Conservation (phyloP, 2,329 filamentous ascomycete species). For the Colletotrichum sojae region DNA sequence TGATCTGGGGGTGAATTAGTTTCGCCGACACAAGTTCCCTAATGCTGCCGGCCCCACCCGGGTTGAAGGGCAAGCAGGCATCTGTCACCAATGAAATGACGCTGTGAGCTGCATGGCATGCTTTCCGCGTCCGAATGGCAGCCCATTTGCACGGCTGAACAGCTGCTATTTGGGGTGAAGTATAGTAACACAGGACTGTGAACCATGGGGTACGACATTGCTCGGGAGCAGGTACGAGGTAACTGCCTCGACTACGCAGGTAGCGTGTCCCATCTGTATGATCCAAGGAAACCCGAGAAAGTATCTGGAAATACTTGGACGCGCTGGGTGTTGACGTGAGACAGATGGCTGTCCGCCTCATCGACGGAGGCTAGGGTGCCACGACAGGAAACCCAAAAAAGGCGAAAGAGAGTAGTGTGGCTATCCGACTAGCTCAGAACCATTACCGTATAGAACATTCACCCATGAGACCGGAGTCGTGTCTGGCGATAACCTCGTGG, state of each 20-base stretch:
- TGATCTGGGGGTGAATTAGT: too few relatives aligned
- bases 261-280: slow-evolving; percentile 6
- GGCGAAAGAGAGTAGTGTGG: neutral
- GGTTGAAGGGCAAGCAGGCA: neutral
- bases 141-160: neutral
- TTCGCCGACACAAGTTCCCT: too few relatives aligned
- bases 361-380: slow-evolving; percentile 11
- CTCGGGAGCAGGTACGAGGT: slow-evolving; percentile 13
- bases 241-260: slow-evolving; percentile 23
- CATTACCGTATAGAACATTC: slow-evolving; percentile 1
- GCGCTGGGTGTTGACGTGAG: neutral
- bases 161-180: slow-evolving; percentile 17
- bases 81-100: neutral
- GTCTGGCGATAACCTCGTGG: slow-evolving; percentile 1
- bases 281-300: slow-evolving; percentile 11
- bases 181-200: neutral
- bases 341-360: slow-evolving; percentile 30
- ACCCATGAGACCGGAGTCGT: neutral
- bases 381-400: slow-evolving; percentile 9
- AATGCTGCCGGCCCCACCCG: too few relatives aligned
- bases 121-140: slow-evolving; percentile 5
- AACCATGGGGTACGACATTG: neutral
- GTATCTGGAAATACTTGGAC: slow-evolving; percentile 24
- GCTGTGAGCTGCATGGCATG: neutral
- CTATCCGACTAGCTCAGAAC: neutral